Conservation (phyloP, 2,329 filamentous ascomycete genomes). For the Nakataea oryzae region DNA sequence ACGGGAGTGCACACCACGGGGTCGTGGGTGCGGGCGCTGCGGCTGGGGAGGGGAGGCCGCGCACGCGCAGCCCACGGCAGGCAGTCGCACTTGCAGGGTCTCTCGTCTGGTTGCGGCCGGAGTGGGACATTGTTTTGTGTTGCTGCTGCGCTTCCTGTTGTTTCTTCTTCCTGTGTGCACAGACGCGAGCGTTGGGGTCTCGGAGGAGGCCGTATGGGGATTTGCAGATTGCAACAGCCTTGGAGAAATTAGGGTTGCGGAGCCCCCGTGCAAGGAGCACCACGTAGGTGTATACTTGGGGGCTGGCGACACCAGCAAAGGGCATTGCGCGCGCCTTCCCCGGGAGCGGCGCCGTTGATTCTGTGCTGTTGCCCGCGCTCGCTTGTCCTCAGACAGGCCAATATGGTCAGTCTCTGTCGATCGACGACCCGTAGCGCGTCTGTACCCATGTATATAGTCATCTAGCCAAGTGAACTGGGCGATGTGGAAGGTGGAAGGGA, state of each 20-base stretch:
- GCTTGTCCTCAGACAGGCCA: no score
- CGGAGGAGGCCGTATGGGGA: neutral
- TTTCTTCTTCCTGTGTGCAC: neutral
- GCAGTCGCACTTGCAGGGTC: no score
- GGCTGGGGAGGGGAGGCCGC: no score
- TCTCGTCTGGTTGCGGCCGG: neutral
- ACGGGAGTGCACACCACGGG: neutral
- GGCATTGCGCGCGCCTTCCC: neutral
- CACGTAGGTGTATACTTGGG: no score
- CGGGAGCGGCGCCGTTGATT: neutral
- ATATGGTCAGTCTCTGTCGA: neutral
- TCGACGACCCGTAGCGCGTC: neutral
- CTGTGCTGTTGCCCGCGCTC: neutral
- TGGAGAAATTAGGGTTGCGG: neutral
- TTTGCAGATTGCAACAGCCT: neutral
- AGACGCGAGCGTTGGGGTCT: neutral
- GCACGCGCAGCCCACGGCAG: neutral
- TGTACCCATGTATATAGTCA: no score
- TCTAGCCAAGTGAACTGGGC: neutral
- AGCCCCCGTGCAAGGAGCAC: neutral
- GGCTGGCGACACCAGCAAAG: neutral
- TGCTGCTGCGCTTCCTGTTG: neutral
- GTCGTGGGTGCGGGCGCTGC: neutral
- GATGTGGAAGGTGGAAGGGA: neutral
- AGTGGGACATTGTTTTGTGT: neutral